Conservation (phyloP, 176 grass and related monocot genomes). For the Hordeum vulgare region MorexV3_pseudomolecules_assembly NC_058521.1:531532328-531532827, state of each 20-base stretch:
- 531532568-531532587: not conserved
- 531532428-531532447: too few species aligned
- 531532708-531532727: not conserved
- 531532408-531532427: too few species aligned
- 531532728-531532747: not conserved
- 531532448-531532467: too few species aligned
- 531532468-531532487: too few species aligned
- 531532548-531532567: conserved; percentile 30
- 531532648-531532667: conserved; percentile 1
- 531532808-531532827: not conserved
- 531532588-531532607: conserved; percentile 6
- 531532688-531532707: not conserved
- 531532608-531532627: conserved; percentile 41
- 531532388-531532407: too few species aligned
- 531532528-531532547: not conserved
- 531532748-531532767: not conserved
- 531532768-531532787: not conserved
- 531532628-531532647: not conserved
- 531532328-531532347: too few species aligned
- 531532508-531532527: not conserved
- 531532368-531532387: too few species aligned
- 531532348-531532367: too few species aligned
- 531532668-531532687: not conserved
- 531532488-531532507: too few species aligned
- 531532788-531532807: not conserved